Conservation (phyloP, 2,329 filamentous ascomycete genomes). For the Cladosporium sp. region DNA sequence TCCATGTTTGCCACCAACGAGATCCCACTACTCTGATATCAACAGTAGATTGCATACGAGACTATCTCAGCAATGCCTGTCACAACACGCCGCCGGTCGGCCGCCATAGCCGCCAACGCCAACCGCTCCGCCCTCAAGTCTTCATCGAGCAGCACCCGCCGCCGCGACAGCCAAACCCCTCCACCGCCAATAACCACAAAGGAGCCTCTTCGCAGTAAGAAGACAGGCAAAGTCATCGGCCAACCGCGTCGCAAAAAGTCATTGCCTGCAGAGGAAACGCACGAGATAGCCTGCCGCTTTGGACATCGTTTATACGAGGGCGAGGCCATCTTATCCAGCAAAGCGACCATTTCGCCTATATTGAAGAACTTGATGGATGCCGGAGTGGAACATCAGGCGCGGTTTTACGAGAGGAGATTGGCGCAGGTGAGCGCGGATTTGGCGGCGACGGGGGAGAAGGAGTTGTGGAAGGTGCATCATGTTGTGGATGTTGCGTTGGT, state of each 20-base stretch:
- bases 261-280: background rate
- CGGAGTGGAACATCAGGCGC: constrained; percentile 4
- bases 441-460: constrained; percentile 11
- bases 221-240: constrained; percentile 4
- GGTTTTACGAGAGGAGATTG: constrained; percentile 17
- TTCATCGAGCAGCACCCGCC: background rate
- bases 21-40: background rate
- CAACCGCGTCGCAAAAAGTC: constrained; percentile 3
- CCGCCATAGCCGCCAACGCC: constrained; percentile 6
- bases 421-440: constrained; percentile 19
- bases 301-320: constrained; percentile 10
- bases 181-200: background rate
- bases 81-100: constrained; percentile 13
- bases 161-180: background rate
- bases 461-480: constrained; percentile 17
- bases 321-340: background rate
- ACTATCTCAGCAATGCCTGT: background rate
- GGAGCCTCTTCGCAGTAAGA: background rate
- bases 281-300: constrained; percentile 2
- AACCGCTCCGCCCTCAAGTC: constrained; percentile 5
- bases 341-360: constrained; percentile 2
- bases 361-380: constrained; percentile 1
- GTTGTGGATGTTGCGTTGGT: constrained; percentile 13
- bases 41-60: background rate
- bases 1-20: background rate